These are phyloP conservation scores for Fusarium aywerte DNA, from an alignment of 2,329 filamentous ascomycete genomes.

Conservation along the genomic window DNA sequence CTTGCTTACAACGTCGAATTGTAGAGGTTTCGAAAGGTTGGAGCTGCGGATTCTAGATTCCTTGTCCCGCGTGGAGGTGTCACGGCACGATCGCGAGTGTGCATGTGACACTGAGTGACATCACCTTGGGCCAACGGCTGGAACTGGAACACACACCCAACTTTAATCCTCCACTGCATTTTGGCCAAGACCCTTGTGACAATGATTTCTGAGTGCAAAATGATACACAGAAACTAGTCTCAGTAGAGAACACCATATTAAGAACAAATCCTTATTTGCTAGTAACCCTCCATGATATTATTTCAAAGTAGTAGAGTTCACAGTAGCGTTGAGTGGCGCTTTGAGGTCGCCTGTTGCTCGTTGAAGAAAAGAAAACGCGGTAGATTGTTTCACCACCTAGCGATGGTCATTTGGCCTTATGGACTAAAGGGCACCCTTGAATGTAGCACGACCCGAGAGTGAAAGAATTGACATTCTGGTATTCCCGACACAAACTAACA, in stretches of 20 bases:
- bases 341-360: constrained; percentile 8
- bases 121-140: constrained; percentile 21
- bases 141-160: neutral
- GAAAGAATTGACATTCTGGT: neutral
- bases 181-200: neutral
- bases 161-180: neutral
- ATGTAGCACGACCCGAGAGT: neutral
- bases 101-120: constrained; percentile 44
- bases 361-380: neutral
- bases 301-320: constrained; percentile 13
- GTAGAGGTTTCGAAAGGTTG: constrained; percentile 12
- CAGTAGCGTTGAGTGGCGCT: constrained; percentile 27
- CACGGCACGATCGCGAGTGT: constrained; percentile 25
- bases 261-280: constrained; percentile 13
- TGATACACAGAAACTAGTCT: constrained; percentile 9
- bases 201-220: neutral
- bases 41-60: constrained; percentile 7
- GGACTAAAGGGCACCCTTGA: neutral
- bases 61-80: constrained; percentile 25
- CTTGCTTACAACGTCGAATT: constrained; percentile 4
- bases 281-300: constrained; percentile 12
- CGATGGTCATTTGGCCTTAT: neutral
- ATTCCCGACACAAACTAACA: neutral
- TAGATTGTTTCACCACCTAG: neutral
- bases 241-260: neutral